phyloP scores from a whole-genome alignment of 1,139 yeast genomes.

The Lodderomyces pseudojiufengensis region DNA sequence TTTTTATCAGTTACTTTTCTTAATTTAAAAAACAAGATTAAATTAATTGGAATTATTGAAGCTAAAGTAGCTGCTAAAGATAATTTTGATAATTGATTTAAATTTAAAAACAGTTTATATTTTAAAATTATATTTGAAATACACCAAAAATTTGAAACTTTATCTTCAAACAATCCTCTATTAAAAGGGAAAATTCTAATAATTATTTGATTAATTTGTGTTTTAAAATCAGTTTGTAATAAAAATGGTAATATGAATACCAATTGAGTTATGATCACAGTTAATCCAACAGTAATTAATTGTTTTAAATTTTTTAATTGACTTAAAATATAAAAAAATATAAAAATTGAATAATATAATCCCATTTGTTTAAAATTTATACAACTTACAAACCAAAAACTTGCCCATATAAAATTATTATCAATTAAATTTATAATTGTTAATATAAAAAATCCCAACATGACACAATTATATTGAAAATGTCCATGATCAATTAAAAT shows the following conservation, averaged over 20 bases:
- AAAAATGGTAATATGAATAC: conserved; percentile 62
- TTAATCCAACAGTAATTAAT: conserved; percentile 56
- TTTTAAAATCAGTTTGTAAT: conserved; percentile 13
- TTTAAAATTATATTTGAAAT: conserved; percentile 75
- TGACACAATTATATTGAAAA: conserved; percentile 90
- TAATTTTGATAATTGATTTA: conserved; percentile 55
- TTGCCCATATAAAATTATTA: conserved; percentile 62
- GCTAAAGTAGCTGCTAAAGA: conserved; percentile 63
- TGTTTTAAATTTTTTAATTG: conserved; percentile 34
- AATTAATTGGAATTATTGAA: conserved; percentile 66
- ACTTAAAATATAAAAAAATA: conserved; percentile 66
- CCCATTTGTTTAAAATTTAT: conserved; percentile 95
- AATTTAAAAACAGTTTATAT: conserved; percentile 54
- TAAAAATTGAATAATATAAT: conserved; percentile 83
- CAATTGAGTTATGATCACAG: conserved; percentile 56
- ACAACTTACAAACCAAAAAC: conserved; percentile 76
- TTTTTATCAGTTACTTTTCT: conserved; percentile 10
- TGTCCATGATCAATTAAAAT: conserved; percentile 94
- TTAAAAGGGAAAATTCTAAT: conserved; percentile 84
- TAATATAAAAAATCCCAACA: conserved; percentile 80
- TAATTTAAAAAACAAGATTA: conserved; percentile 51
- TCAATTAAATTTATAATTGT: conserved; percentile 64
- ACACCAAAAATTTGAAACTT: conserved; percentile 98
- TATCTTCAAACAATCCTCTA: conserved; percentile 96
- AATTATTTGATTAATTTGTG: conserved; percentile 34